These are phyloP conservation scores for Mycena rosella DNA, from an alignment of 768 basidiomycete species.

Conservation along the genomic window DNA sequence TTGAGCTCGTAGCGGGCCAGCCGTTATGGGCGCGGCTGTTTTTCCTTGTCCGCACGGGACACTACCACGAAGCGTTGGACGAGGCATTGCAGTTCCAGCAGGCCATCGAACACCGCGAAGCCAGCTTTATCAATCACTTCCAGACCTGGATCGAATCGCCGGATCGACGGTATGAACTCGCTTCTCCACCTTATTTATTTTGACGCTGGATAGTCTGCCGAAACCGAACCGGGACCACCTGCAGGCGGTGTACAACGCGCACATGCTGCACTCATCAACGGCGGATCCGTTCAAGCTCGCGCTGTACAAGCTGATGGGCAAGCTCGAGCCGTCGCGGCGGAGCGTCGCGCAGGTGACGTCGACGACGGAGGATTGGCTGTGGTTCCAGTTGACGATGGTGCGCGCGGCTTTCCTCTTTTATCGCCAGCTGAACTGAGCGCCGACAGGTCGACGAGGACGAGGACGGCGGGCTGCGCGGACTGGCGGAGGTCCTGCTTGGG, in stretches of 20 bases:
- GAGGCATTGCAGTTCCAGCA: conserved; percentile 79
- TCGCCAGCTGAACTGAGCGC: background rate
- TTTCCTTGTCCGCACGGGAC: conserved; percentile 90
- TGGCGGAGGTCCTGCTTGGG: conserved; percentile 80
- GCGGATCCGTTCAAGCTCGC: conserved; percentile 97
- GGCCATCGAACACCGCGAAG: conserved; percentile 82
- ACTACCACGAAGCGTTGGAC: conserved; percentile 82
- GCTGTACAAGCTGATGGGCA: conserved; percentile 95
- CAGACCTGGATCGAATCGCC: conserved; percentile 86
- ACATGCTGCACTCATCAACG: conserved; percentile 89
- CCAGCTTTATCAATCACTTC: conserved; percentile 86
- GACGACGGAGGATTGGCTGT: conserved; percentile 98
- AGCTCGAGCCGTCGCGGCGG: conserved; percentile 85
- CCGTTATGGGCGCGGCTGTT: conserved; percentile 96
- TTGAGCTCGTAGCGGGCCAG: conserved; percentile 91
- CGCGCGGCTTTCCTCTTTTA: conserved; percentile 12
- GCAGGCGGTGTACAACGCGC: conserved; percentile 83
- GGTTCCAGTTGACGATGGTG: conserved; percentile 95
- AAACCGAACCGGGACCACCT: conserved; percentile 85
- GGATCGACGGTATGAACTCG: conserved; percentile 73
- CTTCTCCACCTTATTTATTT: conserved; percentile 6
- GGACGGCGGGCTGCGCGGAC: conserved; percentile 77
- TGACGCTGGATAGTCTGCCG: conserved; percentile 62
- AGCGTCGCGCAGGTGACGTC: conserved; percentile 87
- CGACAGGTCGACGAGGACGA: conserved; percentile 84